Conservation (phyloP, 139 green algal genomes). For the Chlorella ohadii region DNA sequence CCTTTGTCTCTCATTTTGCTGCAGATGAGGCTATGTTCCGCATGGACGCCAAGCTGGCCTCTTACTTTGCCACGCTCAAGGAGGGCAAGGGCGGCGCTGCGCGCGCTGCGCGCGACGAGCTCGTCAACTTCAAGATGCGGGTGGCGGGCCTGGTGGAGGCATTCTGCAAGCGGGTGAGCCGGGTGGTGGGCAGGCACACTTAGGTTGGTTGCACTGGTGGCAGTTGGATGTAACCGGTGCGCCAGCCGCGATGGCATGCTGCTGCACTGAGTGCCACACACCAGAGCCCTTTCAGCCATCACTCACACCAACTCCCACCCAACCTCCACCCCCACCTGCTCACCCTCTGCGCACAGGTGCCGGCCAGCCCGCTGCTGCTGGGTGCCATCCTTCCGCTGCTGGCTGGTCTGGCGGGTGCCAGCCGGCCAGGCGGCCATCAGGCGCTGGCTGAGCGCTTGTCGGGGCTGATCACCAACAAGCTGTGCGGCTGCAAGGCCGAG, state of each 20-base stretch:
- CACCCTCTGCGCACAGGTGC: slow-evolving; percentile 26
- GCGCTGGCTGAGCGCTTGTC: slow-evolving; percentile 63
- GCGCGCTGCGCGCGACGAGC: slow-evolving; percentile 50
- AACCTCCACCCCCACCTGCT: background rate
- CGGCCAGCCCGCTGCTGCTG: slow-evolving; percentile 63
- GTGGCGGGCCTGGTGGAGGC: slow-evolving; percentile 73
- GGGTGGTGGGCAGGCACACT: too few species aligned
- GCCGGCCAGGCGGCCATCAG: slow-evolving; percentile 24
- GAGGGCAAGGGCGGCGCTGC: slow-evolving; percentile 41
- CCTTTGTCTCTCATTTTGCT: background rate
- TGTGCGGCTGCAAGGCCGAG: slow-evolving; percentile 45
- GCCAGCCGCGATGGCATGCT: too few species aligned
- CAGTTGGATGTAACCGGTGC: too few species aligned
- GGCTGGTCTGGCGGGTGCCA: slow-evolving; percentile 44
- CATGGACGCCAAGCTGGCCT: slow-evolving; percentile 78
- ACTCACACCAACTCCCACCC: background rate
- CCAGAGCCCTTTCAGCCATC: too few species aligned
- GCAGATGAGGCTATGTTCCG: slow-evolving; percentile 80
- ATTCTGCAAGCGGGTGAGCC: slow-evolving; percentile 68
- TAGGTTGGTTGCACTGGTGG: too few species aligned
- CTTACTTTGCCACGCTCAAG: slow-evolving; percentile 54
- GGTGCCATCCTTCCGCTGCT: slow-evolving; percentile 60
- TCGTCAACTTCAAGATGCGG: slow-evolving; percentile 74
- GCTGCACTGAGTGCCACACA: too few species aligned
- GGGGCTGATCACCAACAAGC: slow-evolving; percentile 43